Evolutionary conservation across 768 basidiomycete species (phyloP).

Genomic region (Calvatia gigantea): DNA sequence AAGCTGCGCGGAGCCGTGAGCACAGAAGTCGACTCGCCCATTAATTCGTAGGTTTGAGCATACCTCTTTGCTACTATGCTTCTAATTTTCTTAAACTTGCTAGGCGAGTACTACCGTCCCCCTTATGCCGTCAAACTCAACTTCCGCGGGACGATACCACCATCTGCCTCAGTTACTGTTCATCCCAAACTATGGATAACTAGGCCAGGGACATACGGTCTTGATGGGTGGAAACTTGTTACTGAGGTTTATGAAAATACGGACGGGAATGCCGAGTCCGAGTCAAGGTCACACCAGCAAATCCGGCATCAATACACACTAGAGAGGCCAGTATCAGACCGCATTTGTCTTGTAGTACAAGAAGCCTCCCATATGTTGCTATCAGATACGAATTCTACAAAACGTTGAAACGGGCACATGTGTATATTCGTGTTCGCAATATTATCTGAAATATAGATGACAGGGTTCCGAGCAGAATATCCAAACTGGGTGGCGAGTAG

Average conservation of each 20-base stretch:
- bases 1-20: conserved; percentile 31
- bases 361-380: conserved; percentile 20
- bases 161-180: conserved; percentile 41
- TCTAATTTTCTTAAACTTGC: background rate
- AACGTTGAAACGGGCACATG: too few relatives aligned
- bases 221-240: conserved; percentile 69
- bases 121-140: conserved; percentile 66
- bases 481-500: too few relatives aligned
- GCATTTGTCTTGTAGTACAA: conserved; percentile 29
- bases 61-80: background rate
- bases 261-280: background rate
- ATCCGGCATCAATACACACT: conserved; percentile 34
- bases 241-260: conserved; percentile 29
- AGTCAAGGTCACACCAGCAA: background rate
- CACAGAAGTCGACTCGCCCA: background rate
- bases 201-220: conserved; percentile 59
- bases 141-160: conserved; percentile 55
- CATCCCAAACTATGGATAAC: conserved; percentile 55
- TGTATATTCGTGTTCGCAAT: too few relatives aligned
- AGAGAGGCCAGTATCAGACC: conserved; percentile 24
- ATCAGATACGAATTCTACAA: too few relatives aligned
- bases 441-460: conserved; percentile 1
- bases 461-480: background rate
- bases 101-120: conserved; percentile 45
- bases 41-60: conserved; percentile 1